Base-by-base conservation (phyloP, 228 moss, liverwort and hornwort species). In the Sphagnum fallax region DNA sequence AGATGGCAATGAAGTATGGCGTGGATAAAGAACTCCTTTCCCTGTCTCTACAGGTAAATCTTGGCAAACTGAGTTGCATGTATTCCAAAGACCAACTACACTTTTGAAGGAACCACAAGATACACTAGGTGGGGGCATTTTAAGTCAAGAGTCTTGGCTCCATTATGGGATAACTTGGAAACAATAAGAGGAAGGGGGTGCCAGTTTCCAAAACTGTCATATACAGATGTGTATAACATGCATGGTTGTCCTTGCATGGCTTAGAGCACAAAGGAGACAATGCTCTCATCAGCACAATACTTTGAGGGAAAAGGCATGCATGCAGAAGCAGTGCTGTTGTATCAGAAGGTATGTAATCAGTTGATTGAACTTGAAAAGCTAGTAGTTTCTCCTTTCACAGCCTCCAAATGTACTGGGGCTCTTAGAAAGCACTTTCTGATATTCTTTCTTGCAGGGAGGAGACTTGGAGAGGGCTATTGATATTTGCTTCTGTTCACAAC, bases 261-360 rank as follows among this genome's bases (percentile, higher is more conserved):
- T 66, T 69, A 98, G 92, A 89, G 98, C 74, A 81, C 87, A 7
- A 94, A 87, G 70, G 92, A 89, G 70, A 80, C 80, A 73, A 98
- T 94, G 98, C 82, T 89, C 62, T 58, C 79, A 53, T 89, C 98
- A 47, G 98, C 98, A 71, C 63, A 80, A 61, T 92, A 93, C 75
- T 89, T 92, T 15, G 87, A 75, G 71, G 80, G 72, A 52, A 89
- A 89, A 76, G 81, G 75, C 65, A 90, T 90, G 81, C 69, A 65
- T 71, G 92, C 90, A 73, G 98, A 98, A 76, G 90, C 98, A 64
- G 90, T 90, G 66, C 80, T 98, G 48, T 83, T 98, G 14, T 92
- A 86, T 73, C 94, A 94, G 63, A 92, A 98, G 93, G 96, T 96
- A 70, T 8, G 55, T 55, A 55, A 55, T 55, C 53, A 55, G 53